phyloP scores from a whole-genome alignment of 192 early-diverging fungal species.

The Gigaspora rosea region DNA sequence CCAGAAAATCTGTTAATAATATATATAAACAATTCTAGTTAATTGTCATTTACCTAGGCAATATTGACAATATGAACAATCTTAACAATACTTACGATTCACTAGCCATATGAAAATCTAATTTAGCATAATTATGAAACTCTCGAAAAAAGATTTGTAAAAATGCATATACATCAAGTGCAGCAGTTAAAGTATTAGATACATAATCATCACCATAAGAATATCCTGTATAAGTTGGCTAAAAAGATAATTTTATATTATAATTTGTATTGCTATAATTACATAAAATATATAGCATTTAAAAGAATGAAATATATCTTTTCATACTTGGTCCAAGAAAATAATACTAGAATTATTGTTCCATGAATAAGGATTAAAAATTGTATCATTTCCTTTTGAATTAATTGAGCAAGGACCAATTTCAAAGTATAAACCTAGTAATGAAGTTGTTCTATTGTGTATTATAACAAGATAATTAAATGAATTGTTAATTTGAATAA shows the following conservation, averaged over 20 bases:
- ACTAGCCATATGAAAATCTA: constrained; percentile 89
- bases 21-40: neutral
- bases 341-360: constrained; percentile 86
- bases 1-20: constrained; percentile 64
- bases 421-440: constrained; percentile 81
- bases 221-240: constrained; percentile 90
- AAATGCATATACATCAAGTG: constrained; percentile 88
- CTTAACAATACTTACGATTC: constrained; percentile 56
- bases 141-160: constrained; percentile 88
- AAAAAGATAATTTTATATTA: neutral
- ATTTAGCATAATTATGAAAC: constrained; percentile 77
- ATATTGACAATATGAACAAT: constrained; percentile 29
- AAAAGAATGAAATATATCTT: neutral
- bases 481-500: neutral
- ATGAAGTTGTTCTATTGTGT: constrained; percentile 58
- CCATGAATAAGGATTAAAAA: constrained; percentile 79
- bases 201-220: constrained; percentile 73
- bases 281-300: neutral
- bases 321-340: constrained; percentile 72
- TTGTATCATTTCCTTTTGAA: constrained; percentile 66
- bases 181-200: constrained; percentile 71
- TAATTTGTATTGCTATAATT: constrained; percentile 10
- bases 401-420: constrained; percentile 85
- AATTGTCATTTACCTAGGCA: neutral
- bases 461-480: neutral